Base-by-base conservation (phyloP, 1,139 yeast genomes). In the Pichia terricola region DNA sequence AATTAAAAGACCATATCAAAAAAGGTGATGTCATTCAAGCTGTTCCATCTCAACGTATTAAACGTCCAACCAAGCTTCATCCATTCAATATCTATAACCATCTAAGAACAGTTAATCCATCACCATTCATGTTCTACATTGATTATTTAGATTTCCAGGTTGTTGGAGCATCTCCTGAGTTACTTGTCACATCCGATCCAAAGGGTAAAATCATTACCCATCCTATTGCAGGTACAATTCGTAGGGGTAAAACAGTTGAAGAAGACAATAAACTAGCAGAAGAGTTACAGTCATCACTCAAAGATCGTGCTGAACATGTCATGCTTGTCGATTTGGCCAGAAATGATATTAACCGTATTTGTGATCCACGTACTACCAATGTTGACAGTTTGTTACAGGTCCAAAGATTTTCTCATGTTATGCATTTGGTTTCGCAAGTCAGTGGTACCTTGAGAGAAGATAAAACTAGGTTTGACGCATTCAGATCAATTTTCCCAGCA, bases 301-400 rank as follows among this genome's bases (percentile, higher is more conserved):
- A 91, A 62, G 98, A 91, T 63, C 76, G 96, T 43, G 96, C 98
- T 1, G 98, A 91, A 66, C 98, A 91, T 63, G 94, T 91, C 47
- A 91, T 91, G 98, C 77, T 91, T 66, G 98, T 91, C 28, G 98
- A 91, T 64, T 73, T 91, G 59, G 98, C 98, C 4, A 76, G 98
- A 61, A 91, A 91, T 60, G 98, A 91, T 60, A 79, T 91, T 56
- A 91, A 91, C 65, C 74, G 98, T 53, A 81, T 91, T n/a, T 89
- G 97, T 66, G 81, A 83, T 50, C 97, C 97, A 26, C 64, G 65
- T 35, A 73, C 91, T 8, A 88, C 95, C 38, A 76, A 70, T 42
- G 98, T 91, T 31, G 98, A 91, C 62, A 74, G 95, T 53, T 70
- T 91, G 50, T 72, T 91, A 57, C 83, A 94, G 10, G 86, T 91